Conservation (phyloP, 495 filamentous ascomycete species). For the Hyaloscypha hepaticicola region DNA sequence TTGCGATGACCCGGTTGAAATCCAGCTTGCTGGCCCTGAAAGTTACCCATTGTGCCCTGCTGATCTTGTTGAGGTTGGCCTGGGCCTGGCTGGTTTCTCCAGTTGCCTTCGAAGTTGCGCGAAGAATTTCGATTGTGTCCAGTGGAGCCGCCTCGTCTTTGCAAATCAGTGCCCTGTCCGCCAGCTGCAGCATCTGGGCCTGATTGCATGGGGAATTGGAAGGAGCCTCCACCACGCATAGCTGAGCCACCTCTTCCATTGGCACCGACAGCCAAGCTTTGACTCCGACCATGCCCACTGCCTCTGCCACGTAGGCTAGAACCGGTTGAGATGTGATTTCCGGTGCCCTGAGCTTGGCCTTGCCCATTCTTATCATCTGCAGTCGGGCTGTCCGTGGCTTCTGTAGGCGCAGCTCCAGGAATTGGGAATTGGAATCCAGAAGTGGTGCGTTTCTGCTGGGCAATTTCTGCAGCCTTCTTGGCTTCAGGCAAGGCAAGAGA, state of each 20-base stretch:
- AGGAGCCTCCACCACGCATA: constrained; percentile 41
- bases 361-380: constrained; percentile 50
- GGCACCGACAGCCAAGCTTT: constrained; percentile 58
- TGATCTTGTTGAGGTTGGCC: constrained; percentile 46
- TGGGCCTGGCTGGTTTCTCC: constrained; percentile 77
- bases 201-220: constrained; percentile 32
- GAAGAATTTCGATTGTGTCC: constrained; percentile 77
- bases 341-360: constrained; percentile 27
- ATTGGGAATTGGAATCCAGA: constrained; percentile 93
- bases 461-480: constrained; percentile 94
- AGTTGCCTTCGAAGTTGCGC: constrained; percentile 96
- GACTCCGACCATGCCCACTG: constrained; percentile 57
- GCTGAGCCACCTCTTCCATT: constrained; percentile 45
- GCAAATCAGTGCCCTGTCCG: constrained; percentile 53
- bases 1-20: constrained; percentile 94
- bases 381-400: constrained; percentile 48
- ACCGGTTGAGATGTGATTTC: constrained; percentile 28
- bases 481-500: constrained; percentile 93
- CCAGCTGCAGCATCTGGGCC: constrained; percentile 35
- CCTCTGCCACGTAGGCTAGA: constrained; percentile 42
- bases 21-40: constrained; percentile 60
- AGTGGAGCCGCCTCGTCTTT: constrained; percentile 61
- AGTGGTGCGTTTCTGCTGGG: constrained; percentile 93
- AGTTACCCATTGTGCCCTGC: constrained; percentile 55
- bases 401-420: constrained; percentile 59